Conservation (phyloP, 495 filamentous ascomycete species). For the Schizothecium vesticola region DNA sequence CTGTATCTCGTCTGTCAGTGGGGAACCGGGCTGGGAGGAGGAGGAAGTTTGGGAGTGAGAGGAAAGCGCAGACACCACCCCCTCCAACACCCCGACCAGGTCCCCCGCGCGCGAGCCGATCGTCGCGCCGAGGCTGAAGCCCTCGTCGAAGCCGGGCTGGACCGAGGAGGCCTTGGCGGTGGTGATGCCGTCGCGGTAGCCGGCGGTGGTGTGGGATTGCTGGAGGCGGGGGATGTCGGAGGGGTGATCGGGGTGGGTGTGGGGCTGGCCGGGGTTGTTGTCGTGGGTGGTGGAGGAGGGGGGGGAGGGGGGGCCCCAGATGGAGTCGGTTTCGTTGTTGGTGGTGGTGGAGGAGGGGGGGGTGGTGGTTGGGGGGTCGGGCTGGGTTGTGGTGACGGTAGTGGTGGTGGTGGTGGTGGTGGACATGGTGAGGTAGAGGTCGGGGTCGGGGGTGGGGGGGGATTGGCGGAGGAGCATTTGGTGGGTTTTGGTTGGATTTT, state of each 20-base stretch:
- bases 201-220: conserved; percentile 71
- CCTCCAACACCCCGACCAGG: conserved; percentile 67
- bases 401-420: not conserved
- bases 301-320: not conserved
- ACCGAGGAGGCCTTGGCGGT: conserved; percentile 61
- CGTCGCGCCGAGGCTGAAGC: conserved; percentile 71
- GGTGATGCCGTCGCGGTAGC: conserved; percentile 84
- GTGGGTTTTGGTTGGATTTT: not conserved
- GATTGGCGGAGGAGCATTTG: not conserved
- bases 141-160: conserved; percentile 85
- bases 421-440: not conserved
- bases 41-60: conserved; percentile 5
- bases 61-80: conserved; percentile 41
- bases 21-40: no score
- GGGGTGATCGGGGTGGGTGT: conserved; percentile 30
- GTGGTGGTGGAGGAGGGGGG: no score
- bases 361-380: not conserved
- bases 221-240: conserved; percentile 73
- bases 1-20: conserved; percentile 9
- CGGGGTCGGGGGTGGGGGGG: not conserved
- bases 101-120: conserved; percentile 68
- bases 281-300: not conserved
- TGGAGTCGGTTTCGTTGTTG: not conserved
- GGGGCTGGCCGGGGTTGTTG: not conserved
- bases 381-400: not conserved